Evolutionary conservation across 73 alveolate species (phyloP).

Genomic region (Symbiodinium pilosum): DNA sequence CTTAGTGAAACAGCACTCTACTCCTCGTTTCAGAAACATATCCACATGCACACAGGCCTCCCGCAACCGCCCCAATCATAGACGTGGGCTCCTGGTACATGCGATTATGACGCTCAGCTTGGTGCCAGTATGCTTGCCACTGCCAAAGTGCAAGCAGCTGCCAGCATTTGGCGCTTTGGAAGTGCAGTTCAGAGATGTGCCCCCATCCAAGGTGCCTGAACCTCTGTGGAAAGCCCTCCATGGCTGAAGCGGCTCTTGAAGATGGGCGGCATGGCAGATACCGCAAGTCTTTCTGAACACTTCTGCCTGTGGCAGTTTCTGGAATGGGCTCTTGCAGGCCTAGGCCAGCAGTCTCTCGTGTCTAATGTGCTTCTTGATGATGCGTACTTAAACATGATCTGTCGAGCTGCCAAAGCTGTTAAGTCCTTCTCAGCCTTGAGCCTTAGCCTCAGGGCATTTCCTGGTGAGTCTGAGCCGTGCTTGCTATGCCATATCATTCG

Average conservation of each 20-base stretch:
- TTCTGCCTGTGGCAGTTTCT: too few species aligned
- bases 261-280: constrained; percentile 59
- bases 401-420: too few species aligned
- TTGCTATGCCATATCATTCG: too few species aligned
- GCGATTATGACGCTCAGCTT: background rate
- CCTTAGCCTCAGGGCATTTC: too few species aligned
- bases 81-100: constrained; percentile 73
- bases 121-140: background rate
- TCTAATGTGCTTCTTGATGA: too few species aligned
- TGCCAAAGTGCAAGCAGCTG: background rate
- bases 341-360: too few species aligned
- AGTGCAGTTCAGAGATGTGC: background rate
- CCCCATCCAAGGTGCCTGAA: constrained; percentile 26
- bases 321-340: too few species aligned
- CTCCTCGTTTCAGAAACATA: too few species aligned
- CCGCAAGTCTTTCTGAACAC: too few species aligned
- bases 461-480: too few species aligned
- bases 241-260: constrained; percentile 92
- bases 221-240: constrained; percentile 63
- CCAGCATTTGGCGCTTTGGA: background rate
- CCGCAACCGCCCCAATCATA: constrained; percentile 69
- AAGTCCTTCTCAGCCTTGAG: too few species aligned
- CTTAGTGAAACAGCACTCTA: background rate
- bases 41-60: constrained; percentile 21
- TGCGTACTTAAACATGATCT: too few species aligned